Evolutionary conservation across 1,284 basidiomycete species (phyloP).

Genomic region (Laetiporus sulphureus): DNA sequence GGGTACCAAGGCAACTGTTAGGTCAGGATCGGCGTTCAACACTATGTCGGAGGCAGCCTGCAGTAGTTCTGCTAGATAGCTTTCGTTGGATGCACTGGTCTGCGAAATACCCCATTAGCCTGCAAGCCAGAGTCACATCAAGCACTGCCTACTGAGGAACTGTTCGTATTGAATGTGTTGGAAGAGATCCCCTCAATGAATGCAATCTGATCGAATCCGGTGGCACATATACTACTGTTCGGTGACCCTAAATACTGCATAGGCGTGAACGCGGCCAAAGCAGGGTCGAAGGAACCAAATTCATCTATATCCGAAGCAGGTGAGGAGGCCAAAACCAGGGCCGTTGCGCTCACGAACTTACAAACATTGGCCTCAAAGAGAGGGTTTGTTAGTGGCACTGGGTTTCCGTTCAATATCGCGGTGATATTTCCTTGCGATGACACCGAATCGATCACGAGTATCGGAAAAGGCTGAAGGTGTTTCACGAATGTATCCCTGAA

Average conservation of each 20-base stretch:
- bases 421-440: neutral
- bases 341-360: neutral
- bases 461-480: neutral
- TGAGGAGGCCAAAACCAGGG: neutral
- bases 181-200: neutral
- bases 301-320: conserved; percentile 24
- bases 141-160: no score
- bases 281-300: conserved; percentile 37
- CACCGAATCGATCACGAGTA: neutral
- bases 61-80: conserved; percentile 16
- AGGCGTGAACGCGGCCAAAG: conserved; percentile 33
- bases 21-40: no score
- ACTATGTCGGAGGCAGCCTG: no score
- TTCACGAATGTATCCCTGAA: neutral
- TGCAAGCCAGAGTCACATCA: no score
- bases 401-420: neutral
- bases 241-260: conserved; percentile 33
- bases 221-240: conserved; percentile 33
- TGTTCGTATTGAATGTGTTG: neutral
- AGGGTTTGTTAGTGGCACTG: neutral
- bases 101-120: no score
- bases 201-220: conserved; percentile 37
- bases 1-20: no score
- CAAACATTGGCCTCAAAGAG: neutral
- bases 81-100: conserved; percentile 13